Percentiles rank a stretch among this genome's conserved stretches.
These are phyloP conservation scores for Cadophora luteo-olivacea DNA, from an alignment of 2,329 filamentous ascomycete species.

Conservation along the genomic window DNA sequence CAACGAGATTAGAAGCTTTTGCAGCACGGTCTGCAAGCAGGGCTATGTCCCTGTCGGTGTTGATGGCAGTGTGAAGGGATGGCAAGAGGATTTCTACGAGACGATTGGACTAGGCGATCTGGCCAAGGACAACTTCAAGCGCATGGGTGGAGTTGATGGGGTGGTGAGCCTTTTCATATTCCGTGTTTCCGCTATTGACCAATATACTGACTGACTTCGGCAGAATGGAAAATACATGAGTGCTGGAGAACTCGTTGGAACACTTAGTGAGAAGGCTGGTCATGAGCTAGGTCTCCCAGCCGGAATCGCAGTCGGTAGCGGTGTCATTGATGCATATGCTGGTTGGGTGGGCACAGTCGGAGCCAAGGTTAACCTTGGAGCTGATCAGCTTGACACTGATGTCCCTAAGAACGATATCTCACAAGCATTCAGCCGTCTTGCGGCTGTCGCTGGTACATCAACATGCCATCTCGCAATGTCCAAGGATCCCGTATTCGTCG, in stretches of 20 bases:
- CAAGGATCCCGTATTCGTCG: slow-evolving; percentile 88
- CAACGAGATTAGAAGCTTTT: slow-evolving; percentile 90
- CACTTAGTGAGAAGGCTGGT: slow-evolving; percentile 82
- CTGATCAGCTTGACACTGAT: slow-evolving; percentile 70
- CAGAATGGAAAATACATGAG: slow-evolving; percentile 93
- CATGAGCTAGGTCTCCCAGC: slow-evolving; percentile 82
- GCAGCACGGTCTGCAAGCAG: slow-evolving; percentile 96
- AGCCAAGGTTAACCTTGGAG: slow-evolving; percentile 82
- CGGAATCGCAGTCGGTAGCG: slow-evolving; percentile 91
- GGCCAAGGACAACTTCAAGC: slow-evolving; percentile 84
- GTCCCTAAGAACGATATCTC: slow-evolving; percentile 83
- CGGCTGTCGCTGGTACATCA: slow-evolving; percentile 93
- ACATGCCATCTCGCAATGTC: slow-evolving; percentile 98
- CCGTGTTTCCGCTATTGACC: slow-evolving; percentile 22
- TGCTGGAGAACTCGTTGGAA: slow-evolving; percentile 89
- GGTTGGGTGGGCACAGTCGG: slow-evolving; percentile 99
- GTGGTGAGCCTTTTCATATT: slow-evolving; percentile 74
- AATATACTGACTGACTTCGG: slow-evolving; percentile 37
- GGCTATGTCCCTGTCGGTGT: slow-evolving; percentile 96
- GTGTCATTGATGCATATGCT: slow-evolving; percentile 97
- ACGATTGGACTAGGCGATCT: slow-evolving; percentile 88
- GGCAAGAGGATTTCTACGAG: slow-evolving; percentile 93
- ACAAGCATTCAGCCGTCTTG: slow-evolving; percentile 90
- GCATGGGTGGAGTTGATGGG: slow-evolving; percentile 92
- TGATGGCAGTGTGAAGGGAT: slow-evolving; percentile 95